Evolutionary conservation across 352 stramenopile genomes (phyloP).

Genomic region (Phytophthora pinifolia): DNA sequence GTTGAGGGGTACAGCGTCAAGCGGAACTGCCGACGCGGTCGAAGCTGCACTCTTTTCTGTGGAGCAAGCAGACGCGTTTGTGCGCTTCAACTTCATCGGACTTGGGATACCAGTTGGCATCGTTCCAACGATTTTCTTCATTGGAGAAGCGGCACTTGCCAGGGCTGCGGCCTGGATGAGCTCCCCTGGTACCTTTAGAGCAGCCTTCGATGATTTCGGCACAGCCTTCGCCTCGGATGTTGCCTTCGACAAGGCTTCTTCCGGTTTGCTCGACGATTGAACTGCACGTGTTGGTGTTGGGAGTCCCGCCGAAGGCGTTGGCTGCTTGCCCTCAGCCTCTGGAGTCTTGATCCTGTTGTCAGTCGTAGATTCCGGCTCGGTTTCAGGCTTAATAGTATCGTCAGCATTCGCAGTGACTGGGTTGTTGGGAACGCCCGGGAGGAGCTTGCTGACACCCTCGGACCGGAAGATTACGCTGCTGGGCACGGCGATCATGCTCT

Average conservation of each 20-base stretch:
- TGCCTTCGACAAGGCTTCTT: constrained; percentile 12
- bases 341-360: background rate
- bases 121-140: constrained; percentile 27
- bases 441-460: background rate
- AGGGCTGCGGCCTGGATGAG: constrained; percentile 38
- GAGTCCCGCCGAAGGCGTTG: constrained; percentile 14
- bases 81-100: constrained; percentile 32
- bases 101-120: constrained; percentile 25
- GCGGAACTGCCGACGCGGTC: constrained; percentile 36
- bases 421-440: constrained; percentile 10
- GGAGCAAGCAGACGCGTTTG: constrained; percentile 19
- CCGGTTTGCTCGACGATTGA: constrained; percentile 7
- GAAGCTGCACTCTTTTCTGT: constrained; percentile 33
- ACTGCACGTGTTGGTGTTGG: background rate
- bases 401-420: background rate
- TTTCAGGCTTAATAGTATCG: background rate
- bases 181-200: constrained; percentile 44
- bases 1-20: constrained; percentile 54
- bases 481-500: constrained; percentile 7
- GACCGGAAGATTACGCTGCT: background rate
- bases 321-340: constrained; percentile 11
- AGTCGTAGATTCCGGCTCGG: background rate
- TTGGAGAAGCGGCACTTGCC: constrained; percentile 17
- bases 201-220: constrained; percentile 26
- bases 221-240: constrained; percentile 21